Conservation (phyloP, 768 basidiomycete genomes). For the Russula foetens region DNA sequence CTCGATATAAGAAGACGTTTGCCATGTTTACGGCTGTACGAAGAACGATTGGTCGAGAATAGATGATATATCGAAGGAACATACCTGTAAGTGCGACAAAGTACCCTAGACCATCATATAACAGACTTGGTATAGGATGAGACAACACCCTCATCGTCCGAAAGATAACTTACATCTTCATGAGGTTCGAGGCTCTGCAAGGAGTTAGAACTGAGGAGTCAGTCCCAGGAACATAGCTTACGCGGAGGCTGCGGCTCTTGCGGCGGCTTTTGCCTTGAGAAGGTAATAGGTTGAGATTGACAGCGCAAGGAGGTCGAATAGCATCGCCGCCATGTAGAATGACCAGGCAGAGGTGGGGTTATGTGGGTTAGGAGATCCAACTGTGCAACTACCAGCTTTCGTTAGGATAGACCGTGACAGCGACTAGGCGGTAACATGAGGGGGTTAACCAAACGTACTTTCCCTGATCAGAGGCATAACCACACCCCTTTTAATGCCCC, state of each 20-base stretch:
- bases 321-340: conserved; percentile 50
- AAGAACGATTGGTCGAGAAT: too few relatives aligned
- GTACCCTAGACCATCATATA: too few relatives aligned
- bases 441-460: conserved; percentile 25
- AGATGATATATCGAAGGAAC: too few relatives aligned
- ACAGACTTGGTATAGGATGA: too few relatives aligned
- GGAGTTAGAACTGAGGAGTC: too few relatives aligned
- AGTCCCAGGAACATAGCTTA: too few relatives aligned
- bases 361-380: conserved; percentile 23
- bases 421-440: neutral
- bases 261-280: conserved; percentile 34
- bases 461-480: conserved; percentile 15
- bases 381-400: conserved; percentile 37
- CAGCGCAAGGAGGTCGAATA: conserved; percentile 48
- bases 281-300: conserved; percentile 44
- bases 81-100: too few relatives aligned
- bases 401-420: neutral
- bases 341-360: conserved; percentile 39
- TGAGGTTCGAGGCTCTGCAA: too few relatives aligned
- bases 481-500: neutral
- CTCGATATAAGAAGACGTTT: too few relatives aligned
- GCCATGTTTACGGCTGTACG: too few relatives aligned
- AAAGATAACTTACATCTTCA: too few relatives aligned
- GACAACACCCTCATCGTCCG: too few relatives aligned
- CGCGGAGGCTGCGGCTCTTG: neutral